These are phyloP conservation scores for Solidago caesia DNA, from an alignment of 129 eudicot species.

Conservation along the genomic window DNA sequence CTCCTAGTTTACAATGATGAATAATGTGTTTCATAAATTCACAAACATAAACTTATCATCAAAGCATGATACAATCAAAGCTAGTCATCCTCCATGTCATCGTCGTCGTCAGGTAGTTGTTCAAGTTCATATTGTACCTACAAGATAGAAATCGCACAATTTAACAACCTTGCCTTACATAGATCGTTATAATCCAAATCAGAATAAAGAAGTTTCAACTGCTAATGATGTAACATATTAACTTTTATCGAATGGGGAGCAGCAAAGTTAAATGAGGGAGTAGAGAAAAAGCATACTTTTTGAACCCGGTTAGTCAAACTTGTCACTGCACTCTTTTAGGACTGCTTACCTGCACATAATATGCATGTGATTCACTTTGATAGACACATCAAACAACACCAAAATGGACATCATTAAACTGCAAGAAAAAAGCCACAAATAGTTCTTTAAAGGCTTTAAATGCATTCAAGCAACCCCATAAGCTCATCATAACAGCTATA, in stretches of 20 bases:
- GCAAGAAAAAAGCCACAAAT: conserved; percentile 11
- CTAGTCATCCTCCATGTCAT: conserved; percentile 48
- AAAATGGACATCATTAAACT: conserved; percentile 14
- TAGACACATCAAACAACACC: conserved; percentile 11
- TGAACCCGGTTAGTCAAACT: conserved; percentile 83
- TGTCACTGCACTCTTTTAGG: not conserved
- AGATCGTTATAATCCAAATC: not conserved
- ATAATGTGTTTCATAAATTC: no score
- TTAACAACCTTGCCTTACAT: not conserved
- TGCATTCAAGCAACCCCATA: not conserved
- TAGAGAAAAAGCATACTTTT: conserved; percentile 47
- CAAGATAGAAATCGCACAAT: conserved; percentile 1
- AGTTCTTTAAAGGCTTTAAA: not conserved
- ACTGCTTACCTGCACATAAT: no score
- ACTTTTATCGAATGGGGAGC: not conserved
- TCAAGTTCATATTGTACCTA: conserved; percentile 87
- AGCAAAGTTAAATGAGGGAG: not conserved
- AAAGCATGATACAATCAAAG: no score
- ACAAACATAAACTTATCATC: no score
- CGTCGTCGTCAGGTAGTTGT: conserved; percentile 80
- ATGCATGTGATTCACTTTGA: conserved; percentile 18
- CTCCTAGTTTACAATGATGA: no score
- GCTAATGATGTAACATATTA: not conserved
- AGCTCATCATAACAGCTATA: not conserved
- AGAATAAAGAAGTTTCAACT: not conserved